phyloP scores from a whole-genome alignment of 2,329 filamentous ascomycete species.

The Xylariaceae sp. region DNA sequence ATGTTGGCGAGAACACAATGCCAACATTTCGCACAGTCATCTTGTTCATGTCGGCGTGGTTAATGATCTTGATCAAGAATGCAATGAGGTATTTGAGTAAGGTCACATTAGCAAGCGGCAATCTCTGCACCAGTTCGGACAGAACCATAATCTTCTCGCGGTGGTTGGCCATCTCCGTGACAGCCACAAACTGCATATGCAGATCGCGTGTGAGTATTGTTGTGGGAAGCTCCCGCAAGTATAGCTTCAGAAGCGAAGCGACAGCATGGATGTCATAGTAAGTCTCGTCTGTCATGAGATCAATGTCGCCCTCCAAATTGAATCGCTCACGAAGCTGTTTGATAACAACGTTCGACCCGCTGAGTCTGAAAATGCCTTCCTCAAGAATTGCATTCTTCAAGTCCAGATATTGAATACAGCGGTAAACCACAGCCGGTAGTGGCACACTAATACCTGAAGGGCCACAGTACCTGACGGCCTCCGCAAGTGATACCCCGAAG shows the following conservation, averaged over 20 bases:
- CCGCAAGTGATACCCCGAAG: slow-evolving; percentile 81
- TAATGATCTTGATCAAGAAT: slow-evolving; percentile 89
- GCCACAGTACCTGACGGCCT: slow-evolving; percentile 79
- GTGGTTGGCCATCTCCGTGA: slow-evolving; percentile 74
- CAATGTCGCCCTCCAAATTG: slow-evolving; percentile 88
- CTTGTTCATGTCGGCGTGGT: slow-evolving; percentile 87
- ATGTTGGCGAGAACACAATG: slow-evolving; percentile 94
- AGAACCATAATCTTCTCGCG: slow-evolving; percentile 74
- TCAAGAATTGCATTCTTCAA: slow-evolving; percentile 77
- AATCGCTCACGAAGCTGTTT: slow-evolving; percentile 89
- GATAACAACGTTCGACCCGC: slow-evolving; percentile 94
- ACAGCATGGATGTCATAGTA: slow-evolving; percentile 97
- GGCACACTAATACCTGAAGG: slow-evolving; percentile 71
- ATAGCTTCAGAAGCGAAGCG: slow-evolving; percentile 89
- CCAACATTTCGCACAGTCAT: slow-evolving; percentile 98
- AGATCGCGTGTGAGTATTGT: slow-evolving; percentile 90
- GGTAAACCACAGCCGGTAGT: slow-evolving; percentile 88
- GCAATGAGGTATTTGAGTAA: slow-evolving; percentile 81
- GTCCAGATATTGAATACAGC: slow-evolving; percentile 90
- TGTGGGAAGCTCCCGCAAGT: slow-evolving; percentile 85
- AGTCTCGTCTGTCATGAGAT: slow-evolving; percentile 75
- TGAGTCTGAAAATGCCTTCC: slow-evolving; percentile 94
- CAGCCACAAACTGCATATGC: slow-evolving; percentile 81
- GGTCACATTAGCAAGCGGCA: slow-evolving; percentile 78
- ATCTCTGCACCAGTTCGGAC: slow-evolving; percentile 72